Evolutionary conservation across 1,139 yeast genomes (phyloP).

Genomic region (Pichia sp.): DNA sequence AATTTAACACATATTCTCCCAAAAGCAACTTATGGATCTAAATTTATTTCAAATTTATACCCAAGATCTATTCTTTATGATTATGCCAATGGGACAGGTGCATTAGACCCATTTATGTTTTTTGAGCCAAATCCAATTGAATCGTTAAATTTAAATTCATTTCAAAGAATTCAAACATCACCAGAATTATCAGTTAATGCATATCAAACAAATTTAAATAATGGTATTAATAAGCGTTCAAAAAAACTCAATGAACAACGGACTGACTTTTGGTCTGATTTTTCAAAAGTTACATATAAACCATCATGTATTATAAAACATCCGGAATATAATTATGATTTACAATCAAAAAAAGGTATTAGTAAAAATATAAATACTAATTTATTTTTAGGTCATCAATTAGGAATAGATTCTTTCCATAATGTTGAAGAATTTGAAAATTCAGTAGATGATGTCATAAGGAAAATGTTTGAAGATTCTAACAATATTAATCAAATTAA

Average conservation of each 20-base stretch:
- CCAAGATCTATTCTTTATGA: slow-evolving; percentile 84
- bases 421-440: slow-evolving; percentile 32
- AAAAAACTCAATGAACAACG: slow-evolving; percentile 33
- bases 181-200: slow-evolving; percentile 35
- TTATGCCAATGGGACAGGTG: slow-evolving; percentile 58
- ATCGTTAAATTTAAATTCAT: not conserved
- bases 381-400: slow-evolving; percentile 36
- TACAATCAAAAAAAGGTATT: slow-evolving; percentile 32
- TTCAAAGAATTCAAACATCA: slow-evolving; percentile 13
- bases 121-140: slow-evolving; percentile 23
- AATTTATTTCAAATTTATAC: slow-evolving; percentile 42
- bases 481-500: slow-evolving; percentile 71
- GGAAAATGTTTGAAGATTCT: slow-evolving; percentile 67
- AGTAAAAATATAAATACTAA: slow-evolving; percentile 31
- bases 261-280: slow-evolving; percentile 78
- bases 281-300: slow-evolving; percentile 58
- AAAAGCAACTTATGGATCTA: slow-evolving; percentile 5
- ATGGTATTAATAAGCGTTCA: slow-evolving; percentile 21
- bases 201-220: slow-evolving; percentile 60
- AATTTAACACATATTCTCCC: slow-evolving; percentile 8
- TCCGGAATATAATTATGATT: slow-evolving; percentile 50
- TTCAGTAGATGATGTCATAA: slow-evolving; percentile 51
- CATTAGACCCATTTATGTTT: slow-evolving; percentile 50
- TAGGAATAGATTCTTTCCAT: slow-evolving; percentile 47
- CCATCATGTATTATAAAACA: slow-evolving; percentile 54